phyloP scores from a whole-genome alignment of 371 early-diverging fungal species.

The Mucor piriformis region DNA sequence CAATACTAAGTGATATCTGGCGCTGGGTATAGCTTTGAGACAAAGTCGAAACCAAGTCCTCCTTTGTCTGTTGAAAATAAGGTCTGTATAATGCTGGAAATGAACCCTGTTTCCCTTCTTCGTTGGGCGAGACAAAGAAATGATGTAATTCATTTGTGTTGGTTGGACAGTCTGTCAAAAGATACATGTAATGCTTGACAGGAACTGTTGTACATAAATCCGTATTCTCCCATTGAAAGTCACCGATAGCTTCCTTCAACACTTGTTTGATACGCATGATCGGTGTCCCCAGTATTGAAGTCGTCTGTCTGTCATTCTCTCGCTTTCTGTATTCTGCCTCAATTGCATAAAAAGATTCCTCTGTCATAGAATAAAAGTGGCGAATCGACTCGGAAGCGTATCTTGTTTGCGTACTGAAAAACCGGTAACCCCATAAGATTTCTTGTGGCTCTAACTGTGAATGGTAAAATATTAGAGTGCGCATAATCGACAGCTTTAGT shows the following conservation, averaged over 20 bases:
- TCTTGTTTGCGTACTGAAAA: slow-evolving; percentile 19
- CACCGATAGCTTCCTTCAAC: slow-evolving; percentile 22
- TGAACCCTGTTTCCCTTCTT: background rate
- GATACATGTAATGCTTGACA: slow-evolving; percentile 4
- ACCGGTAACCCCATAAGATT: slow-evolving; percentile 22
- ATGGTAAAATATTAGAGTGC: slow-evolving; percentile 13
- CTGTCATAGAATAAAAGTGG: slow-evolving; percentile 12
- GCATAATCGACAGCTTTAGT: slow-evolving; percentile 17
- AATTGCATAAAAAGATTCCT: slow-evolving; percentile 6
- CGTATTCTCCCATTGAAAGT: slow-evolving; percentile 25
- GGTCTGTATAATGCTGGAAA: background rate
- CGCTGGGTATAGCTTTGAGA: slow-evolving; percentile 2
- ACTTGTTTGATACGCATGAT: slow-evolving; percentile 19
- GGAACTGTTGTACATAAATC: background rate
- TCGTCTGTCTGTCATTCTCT: background rate
- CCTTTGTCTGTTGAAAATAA: slow-evolving; percentile 8
- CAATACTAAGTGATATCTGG: background rate
- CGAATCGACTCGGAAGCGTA: slow-evolving; percentile 8
- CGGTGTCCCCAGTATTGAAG: slow-evolving; percentile 3
- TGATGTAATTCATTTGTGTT: background rate
- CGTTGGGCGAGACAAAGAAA: slow-evolving; percentile 2
- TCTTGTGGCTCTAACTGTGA: background rate
- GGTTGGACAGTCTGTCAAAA: slow-evolving; percentile 6
- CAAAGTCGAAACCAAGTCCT: background rate
- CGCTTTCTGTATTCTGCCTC: slow-evolving; percentile 14